Evolutionary conservation across 345 rosid species (phyloP).

Genomic region (Carallia pectinifolia): DNA sequence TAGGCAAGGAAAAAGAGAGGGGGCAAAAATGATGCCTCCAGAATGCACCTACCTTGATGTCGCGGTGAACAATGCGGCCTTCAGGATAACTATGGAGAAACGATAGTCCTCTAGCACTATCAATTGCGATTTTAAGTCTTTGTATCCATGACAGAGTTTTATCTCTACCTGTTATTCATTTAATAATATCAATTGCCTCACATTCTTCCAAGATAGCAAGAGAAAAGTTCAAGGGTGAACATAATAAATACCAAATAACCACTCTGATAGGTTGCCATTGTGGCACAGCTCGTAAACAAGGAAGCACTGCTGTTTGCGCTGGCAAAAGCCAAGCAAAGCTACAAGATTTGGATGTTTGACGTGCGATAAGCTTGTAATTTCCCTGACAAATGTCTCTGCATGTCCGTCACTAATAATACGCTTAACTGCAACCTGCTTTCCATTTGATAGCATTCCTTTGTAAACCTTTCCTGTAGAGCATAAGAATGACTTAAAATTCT

Average conservation of each 20-base stretch:
- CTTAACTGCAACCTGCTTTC: conserved; percentile 50
- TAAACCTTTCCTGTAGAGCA: conserved; percentile 52
- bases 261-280: conserved; percentile 55
- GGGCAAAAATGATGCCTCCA: neutral
- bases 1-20: neutral
- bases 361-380: conserved; percentile 54
- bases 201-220: neutral
- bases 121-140: conserved; percentile 50
- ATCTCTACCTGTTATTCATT: conserved; percentile 25
- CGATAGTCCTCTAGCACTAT: conserved; percentile 48
- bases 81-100: conserved; percentile 56
- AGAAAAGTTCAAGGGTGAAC: too few relatives aligned
- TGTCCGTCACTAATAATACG: conserved; percentile 43
- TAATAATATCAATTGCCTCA: neutral
- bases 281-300: conserved; percentile 56
- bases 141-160: conserved; percentile 47
- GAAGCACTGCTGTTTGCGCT: conserved; percentile 48
- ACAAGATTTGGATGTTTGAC: conserved; percentile 62
- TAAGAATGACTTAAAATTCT: neutral
- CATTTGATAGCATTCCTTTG: conserved; percentile 46
- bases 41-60: conserved; percentile 37
- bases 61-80: conserved; percentile 56
- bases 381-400: conserved; percentile 51
- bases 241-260: conserved; percentile 45
- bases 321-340: conserved; percentile 48